Evolutionary conservation across 1,284 basidiomycete species (phyloP), one percentile per base, ranked within the genome.

Genomic region (Cryptococcus sp.): DNA sequence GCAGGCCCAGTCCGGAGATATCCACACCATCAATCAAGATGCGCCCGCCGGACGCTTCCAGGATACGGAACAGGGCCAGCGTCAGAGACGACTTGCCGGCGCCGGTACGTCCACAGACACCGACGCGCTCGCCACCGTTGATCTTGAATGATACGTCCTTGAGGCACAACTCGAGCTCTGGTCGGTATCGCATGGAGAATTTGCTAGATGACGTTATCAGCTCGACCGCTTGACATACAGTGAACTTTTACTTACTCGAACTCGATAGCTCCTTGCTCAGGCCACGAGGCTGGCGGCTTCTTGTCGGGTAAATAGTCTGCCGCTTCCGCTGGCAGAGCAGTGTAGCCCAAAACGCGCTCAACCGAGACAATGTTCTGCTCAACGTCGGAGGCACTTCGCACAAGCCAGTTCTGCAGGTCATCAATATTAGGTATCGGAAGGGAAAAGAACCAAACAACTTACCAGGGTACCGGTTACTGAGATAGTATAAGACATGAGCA

Each of bases 361-460:
- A 90, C 89, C 63, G 90, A 92, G 62, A 94, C 91, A 67, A 96
- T 89, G 72, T 94, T 95, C 75, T 92, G 90, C 77, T 96, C 93
- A 15, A 95, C 90, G 69, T 97, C 93, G 60, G 89, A 91, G 0
- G 90, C 89, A 16, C 86, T 88, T 47, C 91, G 84, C 6, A 95
- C 91, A n/a, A 93, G 83, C 91, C 90, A 95, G 73, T 91, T 94
- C 66, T 70, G 85, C 57, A 5, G 15, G 1, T 27, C 17, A n/a
- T 56, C 59, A 57, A 51, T 43, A 35, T 8, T 3, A 35, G 30
- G 30, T 2, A 35, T 10, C 10, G 10, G 7, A 10, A 5, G 30
- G 30, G 17, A 42, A 13, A 20, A 15, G 19, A 22, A n/a, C 17
- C 15, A 54, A 10, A 50, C 22, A 38, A 69, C 66, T 55, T 23